These are phyloP conservation scores for Xylaria curta DNA, from an alignment of 495 filamentous ascomycete species.

Conservation along the genomic window DNA sequence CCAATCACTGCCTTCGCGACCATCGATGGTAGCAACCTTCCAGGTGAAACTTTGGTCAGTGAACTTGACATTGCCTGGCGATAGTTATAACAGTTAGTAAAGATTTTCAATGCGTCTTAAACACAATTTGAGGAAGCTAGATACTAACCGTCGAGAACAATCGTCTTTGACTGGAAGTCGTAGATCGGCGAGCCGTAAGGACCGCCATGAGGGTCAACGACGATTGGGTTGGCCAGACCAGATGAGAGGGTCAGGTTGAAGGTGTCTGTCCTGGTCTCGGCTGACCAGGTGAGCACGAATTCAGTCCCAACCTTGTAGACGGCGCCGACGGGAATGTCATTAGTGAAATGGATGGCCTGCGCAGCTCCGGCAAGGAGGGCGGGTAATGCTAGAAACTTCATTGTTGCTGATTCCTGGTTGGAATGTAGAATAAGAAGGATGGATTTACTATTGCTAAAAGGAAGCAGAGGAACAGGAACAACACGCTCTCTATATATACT, in stretches of 20 bases:
- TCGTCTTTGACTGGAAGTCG: not conserved
- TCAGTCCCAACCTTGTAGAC: not conserved
- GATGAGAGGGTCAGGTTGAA: not conserved
- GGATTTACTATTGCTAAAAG: not conserved
- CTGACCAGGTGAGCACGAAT: not conserved
- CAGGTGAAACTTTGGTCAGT: not conserved
- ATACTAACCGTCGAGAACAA: not conserved
- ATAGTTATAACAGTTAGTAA: not conserved
- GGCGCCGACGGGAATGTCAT: constrained; percentile 5
- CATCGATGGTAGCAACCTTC: not conserved
- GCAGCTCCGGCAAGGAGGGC: not conserved
- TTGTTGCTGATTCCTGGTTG: not conserved
- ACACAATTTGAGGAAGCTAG: not conserved
- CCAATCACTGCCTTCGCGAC: not conserved
- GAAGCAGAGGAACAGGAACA: not conserved
- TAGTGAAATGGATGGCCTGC: not conserved
- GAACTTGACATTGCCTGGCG: not conserved
- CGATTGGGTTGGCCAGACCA: not conserved
- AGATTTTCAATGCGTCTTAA: not conserved
- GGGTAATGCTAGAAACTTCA: not conserved
- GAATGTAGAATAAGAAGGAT: not conserved
- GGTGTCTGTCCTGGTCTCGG: not conserved
- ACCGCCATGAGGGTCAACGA: not conserved
- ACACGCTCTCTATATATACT: constrained; percentile 1
- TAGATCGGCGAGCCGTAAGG: not conserved